Evolutionary conservation across 1,284 basidiomycete genomes (phyloP), one percentile per base, ranked within the genome.

Genomic region (Papiliotrema laurentii): DNA sequence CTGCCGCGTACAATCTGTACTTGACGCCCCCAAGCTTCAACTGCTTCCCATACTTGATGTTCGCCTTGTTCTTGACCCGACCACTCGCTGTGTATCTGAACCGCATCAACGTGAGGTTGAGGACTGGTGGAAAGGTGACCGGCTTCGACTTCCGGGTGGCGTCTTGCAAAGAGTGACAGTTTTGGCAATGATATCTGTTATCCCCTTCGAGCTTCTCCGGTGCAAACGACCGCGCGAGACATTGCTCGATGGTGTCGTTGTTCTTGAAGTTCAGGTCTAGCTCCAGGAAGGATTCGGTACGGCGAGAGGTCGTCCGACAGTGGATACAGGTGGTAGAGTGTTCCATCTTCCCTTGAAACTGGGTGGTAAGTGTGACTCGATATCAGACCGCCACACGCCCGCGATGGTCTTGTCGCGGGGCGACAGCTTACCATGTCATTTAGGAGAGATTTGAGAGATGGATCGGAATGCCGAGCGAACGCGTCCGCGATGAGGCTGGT

Each of bases 41-140:
- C 61, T 89, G 79, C 24, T 76, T 77, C 0, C 89, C 89, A 68
- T 89, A 94, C 11, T 78, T 74, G 42, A 94, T 82, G 10, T 75
- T 72, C 53, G 87, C 80, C 66, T 89, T 90, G 49, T 82, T 86
- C 74, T 96, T 94, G 72, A 83, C 87, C 53, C 90, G 80, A 76
- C 84, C 81, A 14, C 21, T 43, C 14, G 16, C 26, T 4, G 18
- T 19, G 36, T 42, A 48, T 1, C 82, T 81, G 69, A 96, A 96
- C 18, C 92, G 86, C 47, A 92, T 79, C 39, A 96, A 75, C 14
- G 89, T 89, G 60, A 96, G 86, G 69, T 96, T 88, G 1, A 96
- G 78, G 2, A 76, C 84, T 0, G 88, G 88, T 1, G 91, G 91
- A 0, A 93, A 77, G 43, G 78, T 66, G 16, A 77, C 78, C 11